Evolutionary conservation across 805 yeast genomes (phyloP).

Genomic region (Metschnikowia dekortorum): DNA sequence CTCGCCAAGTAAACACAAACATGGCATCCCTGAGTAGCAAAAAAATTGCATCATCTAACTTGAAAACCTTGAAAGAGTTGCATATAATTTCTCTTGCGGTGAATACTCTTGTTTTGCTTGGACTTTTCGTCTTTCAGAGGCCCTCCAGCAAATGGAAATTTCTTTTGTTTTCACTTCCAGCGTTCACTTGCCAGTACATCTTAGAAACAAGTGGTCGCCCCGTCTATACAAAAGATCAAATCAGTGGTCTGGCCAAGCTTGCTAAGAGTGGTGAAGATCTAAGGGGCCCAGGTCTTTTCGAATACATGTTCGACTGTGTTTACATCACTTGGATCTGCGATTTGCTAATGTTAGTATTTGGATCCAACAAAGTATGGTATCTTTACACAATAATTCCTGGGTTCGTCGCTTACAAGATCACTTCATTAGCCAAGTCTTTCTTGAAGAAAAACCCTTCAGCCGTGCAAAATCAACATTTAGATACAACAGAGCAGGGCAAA

Average conservation of each 20-base stretch:
- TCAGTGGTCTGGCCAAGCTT: slow-evolving; percentile 33
- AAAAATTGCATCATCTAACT: slow-evolving; percentile 45
- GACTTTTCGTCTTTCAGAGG: slow-evolving; percentile 10
- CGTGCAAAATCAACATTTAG: not conserved
- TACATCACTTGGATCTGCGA: slow-evolving; percentile 61
- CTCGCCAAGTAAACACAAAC: not conserved
- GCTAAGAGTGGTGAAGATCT: slow-evolving; percentile 58
- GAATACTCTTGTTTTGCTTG: slow-evolving; percentile 11
- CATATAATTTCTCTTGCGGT: slow-evolving; percentile 27
- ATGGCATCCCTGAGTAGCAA: slow-evolving; percentile 60
- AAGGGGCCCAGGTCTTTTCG: slow-evolving; percentile 59
- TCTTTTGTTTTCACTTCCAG: slow-evolving; percentile 32
- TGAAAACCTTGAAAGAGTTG: slow-evolving; percentile 35
- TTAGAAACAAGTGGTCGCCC: slow-evolving; percentile 65
- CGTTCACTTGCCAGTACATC: slow-evolving; percentile 43
- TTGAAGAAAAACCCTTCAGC: slow-evolving; percentile 8
- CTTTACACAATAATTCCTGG: slow-evolving; percentile 49
- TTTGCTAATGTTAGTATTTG: slow-evolving; percentile 48
- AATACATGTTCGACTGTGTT: slow-evolving; percentile 66
- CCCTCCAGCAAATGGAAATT: slow-evolving; percentile 20
- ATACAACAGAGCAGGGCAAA: slow-evolving; percentile 7
- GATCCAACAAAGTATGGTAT: slow-evolving; percentile 59
- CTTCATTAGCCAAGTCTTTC: slow-evolving; percentile 28
- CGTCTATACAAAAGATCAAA: slow-evolving; percentile 33
- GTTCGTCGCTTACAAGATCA: slow-evolving; percentile 46